A percentile compares a stretch with the other conserved stretches of the same genome.
phyloP scores from a whole-genome alignment of 2,329 filamentous ascomycete species.

The Sordariomycetes sp. region DNA sequence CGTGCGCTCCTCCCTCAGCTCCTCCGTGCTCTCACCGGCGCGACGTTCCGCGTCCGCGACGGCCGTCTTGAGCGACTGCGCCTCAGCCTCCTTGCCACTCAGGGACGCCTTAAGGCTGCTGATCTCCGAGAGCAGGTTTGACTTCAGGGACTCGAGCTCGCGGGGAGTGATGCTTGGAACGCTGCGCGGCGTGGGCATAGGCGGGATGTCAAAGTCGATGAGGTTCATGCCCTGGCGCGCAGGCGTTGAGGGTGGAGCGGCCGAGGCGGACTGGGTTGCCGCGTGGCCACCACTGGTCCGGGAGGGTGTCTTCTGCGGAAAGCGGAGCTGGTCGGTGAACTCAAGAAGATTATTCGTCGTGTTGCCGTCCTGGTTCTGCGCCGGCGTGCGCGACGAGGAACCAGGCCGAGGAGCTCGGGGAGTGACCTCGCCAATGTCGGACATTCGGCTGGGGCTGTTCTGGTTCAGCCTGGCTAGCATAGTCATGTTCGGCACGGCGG shows the following conservation, averaged over 20 bases:
- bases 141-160: constrained; percentile 88
- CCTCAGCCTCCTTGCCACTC: constrained; percentile 87
- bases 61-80: constrained; percentile 74
- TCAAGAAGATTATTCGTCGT: constrained; percentile 76
- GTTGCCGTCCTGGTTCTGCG: constrained; percentile 24
- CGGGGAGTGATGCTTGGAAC: constrained; percentile 84
- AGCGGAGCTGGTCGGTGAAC: constrained; percentile 65
- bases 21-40: constrained; percentile 76
- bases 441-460: constrained; percentile 49
- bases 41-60: constrained; percentile 85
- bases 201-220: constrained; percentile 74
- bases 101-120: constrained; percentile 88
- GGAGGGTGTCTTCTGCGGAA: constrained; percentile 38
- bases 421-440: constrained; percentile 25
- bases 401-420: constrained; percentile 24
- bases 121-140: constrained; percentile 81
- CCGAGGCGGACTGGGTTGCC: constrained; percentile 16
- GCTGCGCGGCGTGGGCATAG: constrained; percentile 82
- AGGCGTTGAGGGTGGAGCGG: constrained; percentile 29
- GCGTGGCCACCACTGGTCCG: constrained; percentile 19
- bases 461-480: constrained; percentile 66
- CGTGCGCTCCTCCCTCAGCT: constrained; percentile 65
- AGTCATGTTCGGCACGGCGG: constrained; percentile 79
- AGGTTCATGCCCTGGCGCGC: constrained; percentile 53
- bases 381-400: constrained; percentile 14